Base-by-base conservation (phyloP, 148 eudicot species). In the Rhododendron henanense region DNA sequence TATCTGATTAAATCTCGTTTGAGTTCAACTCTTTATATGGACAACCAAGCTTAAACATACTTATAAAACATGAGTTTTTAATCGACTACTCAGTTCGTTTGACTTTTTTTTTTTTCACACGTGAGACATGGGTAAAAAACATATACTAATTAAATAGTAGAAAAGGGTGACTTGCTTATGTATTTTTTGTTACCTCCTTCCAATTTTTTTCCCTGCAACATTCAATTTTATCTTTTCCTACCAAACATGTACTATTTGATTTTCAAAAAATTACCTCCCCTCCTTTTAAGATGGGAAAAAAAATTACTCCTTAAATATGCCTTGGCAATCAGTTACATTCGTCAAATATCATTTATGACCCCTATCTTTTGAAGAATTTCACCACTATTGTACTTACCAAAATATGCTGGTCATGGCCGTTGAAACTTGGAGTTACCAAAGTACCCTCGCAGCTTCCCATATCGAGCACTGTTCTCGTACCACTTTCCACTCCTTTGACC, bases 401-500 rank as follows among this genome's bases (percentile, higher is more conserved):
- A 10, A 33, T 1, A 51, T 35, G 67, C 16, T 2, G 31, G 73
- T 75, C 48, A 31, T 79, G 81, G 11, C 84, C 79, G 69, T 82
- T 75, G 41, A 33, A 53, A 81, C 4, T 3, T 15, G 2, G 48
- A 78, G 61, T 88, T 91, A 85, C 91, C 81, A 89, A 79, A 65
- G 37, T 59, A 76, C 89, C 90, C 89, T 67, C 33, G 33, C 11
- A 14, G n/a, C 83, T 53, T 18, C 65, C 55, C n/a, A 50, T 5
- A 7, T n/a, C 57, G 14, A 16, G 59, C 48, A 9, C 31, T 10
- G 14, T 47, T 48, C 39, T 28, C 35, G 63, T 51, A 51, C 51
- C n/a, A 8, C 35, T 47, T 77, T 45, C 81, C 57, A 45, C 57
- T 48, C 35, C 28, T 79, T 47, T 47, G 81, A 78, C 81, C 55